Evolutionary conservation across 2,329 filamentous ascomycete genomes (phyloP).

Genomic region (Metarhizium humberi): DNA sequence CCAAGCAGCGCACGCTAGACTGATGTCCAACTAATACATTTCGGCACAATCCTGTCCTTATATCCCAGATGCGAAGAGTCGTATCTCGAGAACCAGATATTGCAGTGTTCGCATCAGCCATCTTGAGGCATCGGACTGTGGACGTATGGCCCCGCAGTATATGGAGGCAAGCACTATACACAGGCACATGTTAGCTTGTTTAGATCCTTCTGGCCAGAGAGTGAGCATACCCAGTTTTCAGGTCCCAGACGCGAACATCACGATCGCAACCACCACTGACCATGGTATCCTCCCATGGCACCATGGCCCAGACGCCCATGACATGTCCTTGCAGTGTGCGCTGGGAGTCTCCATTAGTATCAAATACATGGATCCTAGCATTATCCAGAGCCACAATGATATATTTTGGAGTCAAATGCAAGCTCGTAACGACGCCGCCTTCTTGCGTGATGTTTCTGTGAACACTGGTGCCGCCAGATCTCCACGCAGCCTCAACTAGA

Average conservation of each 20-base stretch:
- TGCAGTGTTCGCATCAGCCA: slow-evolving; percentile 88
- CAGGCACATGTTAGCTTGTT: slow-evolving; percentile 10
- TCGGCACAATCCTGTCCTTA: slow-evolving; percentile 75
- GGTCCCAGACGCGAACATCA: slow-evolving; percentile 94
- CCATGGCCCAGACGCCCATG: slow-evolving; percentile 99
- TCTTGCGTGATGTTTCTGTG: slow-evolving; percentile 89
- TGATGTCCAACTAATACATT: slow-evolving; percentile 93
- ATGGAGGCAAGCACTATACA: slow-evolving; percentile 60
- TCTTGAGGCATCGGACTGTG: slow-evolving; percentile 93
- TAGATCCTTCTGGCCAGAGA: neutral
- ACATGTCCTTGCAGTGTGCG: slow-evolving; percentile 90
- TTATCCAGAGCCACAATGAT: slow-evolving; percentile 97
- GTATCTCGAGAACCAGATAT: slow-evolving; percentile 96
- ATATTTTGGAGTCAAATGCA: slow-evolving; percentile 90
- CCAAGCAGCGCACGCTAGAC: slow-evolving; percentile 87
- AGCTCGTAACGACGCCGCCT: slow-evolving; percentile 89
- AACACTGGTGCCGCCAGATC: slow-evolving; percentile 76
- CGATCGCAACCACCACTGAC: slow-evolving; percentile 95
- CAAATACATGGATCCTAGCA: slow-evolving; percentile 96
- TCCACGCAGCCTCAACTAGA: slow-evolving; percentile 94
- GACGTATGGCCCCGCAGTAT: slow-evolving; percentile 91
- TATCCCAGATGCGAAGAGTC: slow-evolving; percentile 90
- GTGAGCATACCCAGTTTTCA: slow-evolving; percentile 70
- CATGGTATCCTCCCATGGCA: slow-evolving; percentile 90
- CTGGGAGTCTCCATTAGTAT: slow-evolving; percentile 79